Evolutionary conservation across 2,329 filamentous ascomycete species (phyloP).

Genomic region (Botrytis galanthina): DNA sequence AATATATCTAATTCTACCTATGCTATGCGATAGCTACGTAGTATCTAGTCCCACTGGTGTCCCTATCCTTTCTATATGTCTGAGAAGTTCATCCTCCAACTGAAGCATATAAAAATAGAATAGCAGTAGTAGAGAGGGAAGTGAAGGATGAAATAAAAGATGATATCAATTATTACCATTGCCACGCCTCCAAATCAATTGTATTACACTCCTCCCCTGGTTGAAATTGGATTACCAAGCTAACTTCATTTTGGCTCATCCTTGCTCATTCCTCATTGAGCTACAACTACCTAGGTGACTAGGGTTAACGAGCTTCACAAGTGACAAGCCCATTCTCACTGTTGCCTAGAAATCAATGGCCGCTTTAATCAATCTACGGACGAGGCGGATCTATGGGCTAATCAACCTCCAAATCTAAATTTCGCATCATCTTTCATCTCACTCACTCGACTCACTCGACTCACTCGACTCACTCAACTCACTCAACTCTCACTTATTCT

Average conservation of each 20-base stretch:
- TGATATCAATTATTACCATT: background rate
- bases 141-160: background rate
- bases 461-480: background rate
- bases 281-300: no score
- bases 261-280: background rate
- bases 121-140: background rate
- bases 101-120: background rate
- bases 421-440: background rate
- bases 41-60: no score
- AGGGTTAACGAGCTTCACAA: no score
- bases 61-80: background rate
- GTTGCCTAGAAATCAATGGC: conserved; percentile 6
- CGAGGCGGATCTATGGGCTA: background rate
- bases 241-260: background rate
- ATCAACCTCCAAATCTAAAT: background rate
- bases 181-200: background rate
- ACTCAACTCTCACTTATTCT: background rate
- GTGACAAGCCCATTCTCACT: conserved; percentile 4
- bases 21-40: background rate
- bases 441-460: background rate
- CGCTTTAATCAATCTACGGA: background rate
- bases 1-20: background rate
- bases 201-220: background rate
- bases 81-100: background rate
- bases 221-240: background rate